Conservation (phyloP, 75 land plant genomes). For the Pinus tabuliformis region DNA sequence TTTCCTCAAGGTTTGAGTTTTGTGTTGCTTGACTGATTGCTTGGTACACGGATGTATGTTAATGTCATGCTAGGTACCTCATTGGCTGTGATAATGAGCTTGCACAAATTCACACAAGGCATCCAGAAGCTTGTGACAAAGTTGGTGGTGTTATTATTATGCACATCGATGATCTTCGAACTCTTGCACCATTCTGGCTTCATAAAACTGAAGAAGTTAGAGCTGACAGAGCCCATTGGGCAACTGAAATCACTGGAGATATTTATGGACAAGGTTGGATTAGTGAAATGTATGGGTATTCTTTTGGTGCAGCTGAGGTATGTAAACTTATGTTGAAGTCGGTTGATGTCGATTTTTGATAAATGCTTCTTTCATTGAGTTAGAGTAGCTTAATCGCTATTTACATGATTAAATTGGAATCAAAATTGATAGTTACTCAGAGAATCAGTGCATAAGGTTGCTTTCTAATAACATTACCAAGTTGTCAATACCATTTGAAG, state of each 20-base stretch:
- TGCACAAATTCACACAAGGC: slow-evolving; percentile 79
- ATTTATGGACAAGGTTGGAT: slow-evolving; percentile 89
- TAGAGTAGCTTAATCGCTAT: neutral
- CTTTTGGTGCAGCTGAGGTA: slow-evolving; percentile 99
- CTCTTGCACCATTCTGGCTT: slow-evolving; percentile 83
- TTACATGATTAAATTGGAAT: neutral
- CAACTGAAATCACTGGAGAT: slow-evolving; percentile 84
- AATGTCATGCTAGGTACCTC: slow-evolving; percentile 59
- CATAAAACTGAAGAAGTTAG: slow-evolving; percentile 95
- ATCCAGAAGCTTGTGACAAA: slow-evolving; percentile 91
- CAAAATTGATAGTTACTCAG: neutral
- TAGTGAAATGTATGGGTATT: slow-evolving; percentile 99
- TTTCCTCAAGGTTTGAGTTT: neutral
- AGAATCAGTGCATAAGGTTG: neutral
- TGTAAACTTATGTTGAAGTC: slow-evolving; percentile 8
- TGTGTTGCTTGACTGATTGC: neutral
- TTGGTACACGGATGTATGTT: neutral
- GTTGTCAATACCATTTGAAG: neutral
- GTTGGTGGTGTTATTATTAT: slow-evolving; percentile 97
- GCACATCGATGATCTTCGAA: slow-evolving; percentile 90
- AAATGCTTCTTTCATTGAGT: neutral
- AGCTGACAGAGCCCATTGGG: slow-evolving; percentile 89
- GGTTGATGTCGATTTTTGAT: slow-evolving; percentile 3
- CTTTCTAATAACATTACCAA: neutral
- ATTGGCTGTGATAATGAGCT: slow-evolving; percentile 95